These are phyloP conservation scores for Megacollybia platyphylla DNA, from an alignment of 1,284 basidiomycete species.

Conservation along the genomic window DNA sequence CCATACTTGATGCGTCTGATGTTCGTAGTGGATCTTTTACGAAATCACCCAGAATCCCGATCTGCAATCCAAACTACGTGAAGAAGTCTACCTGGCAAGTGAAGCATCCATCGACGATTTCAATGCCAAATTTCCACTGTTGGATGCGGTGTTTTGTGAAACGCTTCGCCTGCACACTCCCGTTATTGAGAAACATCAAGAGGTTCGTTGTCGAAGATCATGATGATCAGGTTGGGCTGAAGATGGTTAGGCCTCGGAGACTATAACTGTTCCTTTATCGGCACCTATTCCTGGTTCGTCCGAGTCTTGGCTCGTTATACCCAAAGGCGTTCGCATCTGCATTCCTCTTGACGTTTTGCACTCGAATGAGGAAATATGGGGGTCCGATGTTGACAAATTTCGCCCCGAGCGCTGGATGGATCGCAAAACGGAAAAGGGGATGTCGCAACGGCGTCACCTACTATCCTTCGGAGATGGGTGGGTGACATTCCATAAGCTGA, in stretches of 20 bases:
- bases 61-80: conserved; percentile 34
- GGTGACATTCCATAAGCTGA: conserved; percentile 8
- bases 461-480: conserved; percentile 47
- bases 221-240: not conserved
- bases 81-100: conserved; percentile 27
- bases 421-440: conserved; percentile 14
- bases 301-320: conserved; percentile 27
- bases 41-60: conserved; percentile 34
- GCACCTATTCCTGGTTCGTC: conserved; percentile 30
- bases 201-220: conserved; percentile 18
- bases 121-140: conserved; percentile 30
- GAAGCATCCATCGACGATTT: conserved; percentile 38
- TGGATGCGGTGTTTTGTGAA: conserved; percentile 44
- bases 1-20: conserved; percentile 1
- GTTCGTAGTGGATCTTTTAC: conserved; percentile 39
- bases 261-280: conserved; percentile 33
- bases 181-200: conserved; percentile 45
- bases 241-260: conserved; percentile 28
- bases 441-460: conserved; percentile 25
- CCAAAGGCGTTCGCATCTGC: conserved; percentile 38
- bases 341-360: conserved; percentile 50
- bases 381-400: conserved; percentile 40
- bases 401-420: conserved; percentile 46
- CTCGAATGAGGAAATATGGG: conserved; percentile 38
- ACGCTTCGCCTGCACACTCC: conserved; percentile 48